These are phyloP conservation scores for Triangularia setosa DNA, from an alignment of 2,329 filamentous ascomycete genomes.

Conservation along the genomic window DNA sequence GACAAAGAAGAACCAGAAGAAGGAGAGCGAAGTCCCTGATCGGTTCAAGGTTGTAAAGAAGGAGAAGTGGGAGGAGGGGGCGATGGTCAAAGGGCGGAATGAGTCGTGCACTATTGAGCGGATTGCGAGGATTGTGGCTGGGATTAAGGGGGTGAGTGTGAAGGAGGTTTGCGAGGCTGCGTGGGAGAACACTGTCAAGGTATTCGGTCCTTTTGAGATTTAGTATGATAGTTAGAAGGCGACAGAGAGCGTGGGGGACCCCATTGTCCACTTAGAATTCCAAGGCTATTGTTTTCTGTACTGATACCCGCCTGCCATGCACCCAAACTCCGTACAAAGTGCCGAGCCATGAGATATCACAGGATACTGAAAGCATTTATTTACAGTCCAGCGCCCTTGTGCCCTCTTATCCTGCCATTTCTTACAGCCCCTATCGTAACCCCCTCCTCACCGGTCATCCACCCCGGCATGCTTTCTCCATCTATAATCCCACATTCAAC, in stretches of 20 bases:
- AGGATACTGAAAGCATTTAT: too few relatives aligned
- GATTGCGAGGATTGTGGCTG: constrained; percentile 84
- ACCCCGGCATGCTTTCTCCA: constrained; percentile 75
- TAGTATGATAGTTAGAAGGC: not conserved
- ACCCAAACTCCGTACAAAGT: not conserved
- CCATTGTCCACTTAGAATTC: not conserved
- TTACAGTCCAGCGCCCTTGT: constrained; percentile 54
- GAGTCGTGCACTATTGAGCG: constrained; percentile 84
- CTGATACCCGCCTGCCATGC: not conserved
- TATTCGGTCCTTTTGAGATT: constrained; percentile 55
- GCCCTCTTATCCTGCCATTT: constrained; percentile 59
- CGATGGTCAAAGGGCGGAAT: constrained; percentile 92
- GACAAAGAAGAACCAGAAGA: constrained; percentile 50
- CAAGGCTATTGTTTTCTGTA: not conserved
- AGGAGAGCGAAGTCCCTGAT: constrained; percentile 63
- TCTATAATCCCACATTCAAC: constrained; percentile 74
- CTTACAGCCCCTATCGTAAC: constrained; percentile 69
- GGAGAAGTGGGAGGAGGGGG: constrained; percentile 84
- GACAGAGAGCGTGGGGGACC: constrained; percentile 20
- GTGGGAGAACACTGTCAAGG: constrained; percentile 74
- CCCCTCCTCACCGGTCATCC: constrained; percentile 86
- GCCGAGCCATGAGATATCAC: not conserved
- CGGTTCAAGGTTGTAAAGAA: constrained; percentile 87
- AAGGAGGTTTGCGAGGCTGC: constrained; percentile 83
- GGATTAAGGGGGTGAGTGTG: constrained; percentile 73